Evolutionary conservation across 768 basidiomycete genomes (phyloP), one percentile per base, ranked within the genome.

Genomic region (Leccinum truebloodii): DNA sequence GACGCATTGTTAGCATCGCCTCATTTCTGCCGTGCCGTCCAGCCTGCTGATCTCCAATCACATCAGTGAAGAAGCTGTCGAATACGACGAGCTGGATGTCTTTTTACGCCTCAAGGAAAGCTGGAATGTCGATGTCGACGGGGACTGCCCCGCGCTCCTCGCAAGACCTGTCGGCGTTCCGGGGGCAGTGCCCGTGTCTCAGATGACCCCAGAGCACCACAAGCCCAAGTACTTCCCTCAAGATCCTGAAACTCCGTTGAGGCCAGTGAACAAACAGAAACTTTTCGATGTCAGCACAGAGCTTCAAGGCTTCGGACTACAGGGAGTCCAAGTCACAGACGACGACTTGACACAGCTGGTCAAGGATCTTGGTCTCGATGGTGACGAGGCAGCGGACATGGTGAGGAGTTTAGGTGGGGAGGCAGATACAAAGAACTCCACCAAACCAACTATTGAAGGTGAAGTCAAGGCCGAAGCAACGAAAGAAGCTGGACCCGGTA

Each of bases 151-250:
- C 1, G 73, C 80, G 3, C 86, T 83, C 6, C 76, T 74, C 28
- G 81, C 75, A 0, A 81, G 84, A 63, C 86, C 89, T 12, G 81
- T 93, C 54, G 92, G 92, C 57, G 89, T 94, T 6, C 90, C 93
- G 3, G 92, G 92, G 4, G 92, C 89, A 0, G 78, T 83, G 30
- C 79, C 85, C 8, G 90, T 92, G 10, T 76, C 86, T 8, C 84
- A 93, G 69, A 93, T 93, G 88, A 89, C 87, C 7, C 88, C 89
- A n/a, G 84, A 88, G 44, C 87, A 80, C 52, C 79, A 93, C 66
- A 85, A 78, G 67, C 81, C 79, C 58, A 82, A 84, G 67, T 78
- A 85, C 52, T 78, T 85, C 44, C 80, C 84, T 54, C 69, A 65
- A 46, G 71, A 77, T 46, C 71, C 76, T 0, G 68, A 73, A 13